Evolutionary conservation across 305 asterid species (phyloP), one percentile per base, ranked within the genome.

Genomic region (Plantago coronopus): DNA sequence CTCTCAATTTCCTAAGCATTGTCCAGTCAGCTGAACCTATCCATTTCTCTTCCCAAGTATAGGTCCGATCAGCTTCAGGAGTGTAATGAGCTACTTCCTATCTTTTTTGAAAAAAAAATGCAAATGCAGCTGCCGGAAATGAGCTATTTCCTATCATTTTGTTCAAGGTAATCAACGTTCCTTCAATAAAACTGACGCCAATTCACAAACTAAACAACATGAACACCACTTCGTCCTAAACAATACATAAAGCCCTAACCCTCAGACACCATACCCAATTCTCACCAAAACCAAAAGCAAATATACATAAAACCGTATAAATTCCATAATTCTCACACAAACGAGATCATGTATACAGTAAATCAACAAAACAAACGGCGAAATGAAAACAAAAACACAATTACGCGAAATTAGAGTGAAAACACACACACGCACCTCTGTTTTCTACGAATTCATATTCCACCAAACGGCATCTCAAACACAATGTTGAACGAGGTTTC

Each of bases 401-500:
- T 7, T 22, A 68, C 45, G 5, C 9, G 13, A 21, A 60, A 63
- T 9, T 12, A 10, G 29, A 15, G 53, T 0, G 2, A 61, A 46
- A 45, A 50, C 27, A 27, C 46, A 13, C 15, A 21, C 12, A 66
- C 78, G 63, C 68, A 76, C 76, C 76, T 79, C 76, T 71, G 73
- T 69, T 73, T 18, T 77, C 82, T 77, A 77, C 0, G 48, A 64
- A 72, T 61, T 73, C 74, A 74, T 71, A 79, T 74, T 72, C 85
- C 82, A 79, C 74, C 68, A 75, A 69, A 66, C 61, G 65, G 54
- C 60, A 57, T 63, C 12, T 48, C 46, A 76, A 72, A 48, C 63
- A 50, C 76, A 40, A 63, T 17, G 43, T 62, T 15, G 19, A 47
- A n/a, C 53, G 48, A 51, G 40, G 1, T 34, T 34, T 34, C 40